These are phyloP conservation scores for Sanghuangporus sanghuang DNA, from an alignment of 1,284 basidiomycete genomes.

Conservation along the genomic window DNA sequence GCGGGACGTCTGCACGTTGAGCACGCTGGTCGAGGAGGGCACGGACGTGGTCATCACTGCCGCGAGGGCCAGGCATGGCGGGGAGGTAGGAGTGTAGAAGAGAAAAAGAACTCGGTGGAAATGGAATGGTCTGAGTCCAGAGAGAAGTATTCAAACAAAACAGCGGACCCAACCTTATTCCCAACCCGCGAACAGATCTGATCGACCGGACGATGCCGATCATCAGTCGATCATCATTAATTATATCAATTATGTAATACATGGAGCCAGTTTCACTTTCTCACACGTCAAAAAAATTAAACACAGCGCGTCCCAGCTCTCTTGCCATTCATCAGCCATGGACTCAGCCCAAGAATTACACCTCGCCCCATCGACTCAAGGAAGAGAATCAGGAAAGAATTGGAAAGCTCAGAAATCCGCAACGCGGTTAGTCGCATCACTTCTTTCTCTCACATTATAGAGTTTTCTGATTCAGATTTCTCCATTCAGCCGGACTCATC, in stretches of 20 bases:
- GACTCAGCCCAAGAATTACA: constrained; percentile 23
- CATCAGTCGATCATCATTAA: background rate
- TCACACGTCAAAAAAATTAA: background rate
- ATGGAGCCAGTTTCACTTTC: background rate
- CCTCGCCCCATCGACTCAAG: constrained; percentile 49
- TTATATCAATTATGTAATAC: background rate
- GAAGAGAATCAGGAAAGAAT: constrained; percentile 59
- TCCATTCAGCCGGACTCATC: constrained; percentile 58
- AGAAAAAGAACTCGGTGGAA: background rate
- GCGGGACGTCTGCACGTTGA: constrained; percentile 37
- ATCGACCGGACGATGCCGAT: background rate
- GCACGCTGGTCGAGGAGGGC: constrained; percentile 51
- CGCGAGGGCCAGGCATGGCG: constrained; percentile 21
- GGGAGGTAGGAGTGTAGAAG: constrained; percentile 17
- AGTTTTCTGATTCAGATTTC: background rate
- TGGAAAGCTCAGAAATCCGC: constrained; percentile 64
- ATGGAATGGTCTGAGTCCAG: constrained; percentile 8
- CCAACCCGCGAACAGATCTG: background rate
- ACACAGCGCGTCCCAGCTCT: no score
- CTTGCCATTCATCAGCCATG: background rate
- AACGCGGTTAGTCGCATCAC: constrained; percentile 46
- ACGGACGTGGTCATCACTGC: constrained; percentile 44
- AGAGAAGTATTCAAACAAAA: no score
- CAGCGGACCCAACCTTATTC: background rate
- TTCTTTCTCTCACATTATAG: background rate